Base-by-base conservation (phyloP, 805 yeast species). In the Vanderwaltozyma verrucispora region DNA sequence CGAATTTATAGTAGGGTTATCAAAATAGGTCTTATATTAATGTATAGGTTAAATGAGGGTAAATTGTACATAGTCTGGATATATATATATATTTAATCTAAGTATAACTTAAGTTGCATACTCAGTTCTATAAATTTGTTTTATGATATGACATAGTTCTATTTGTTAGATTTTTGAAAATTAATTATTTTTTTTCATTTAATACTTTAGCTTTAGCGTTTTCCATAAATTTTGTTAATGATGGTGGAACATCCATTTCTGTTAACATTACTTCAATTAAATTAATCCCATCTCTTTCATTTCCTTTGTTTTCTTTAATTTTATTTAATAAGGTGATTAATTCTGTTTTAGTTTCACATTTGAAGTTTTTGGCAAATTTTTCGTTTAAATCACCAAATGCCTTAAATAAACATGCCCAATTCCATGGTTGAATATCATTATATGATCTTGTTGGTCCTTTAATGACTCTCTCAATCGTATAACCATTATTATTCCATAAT, bases 401-500 rank as follows among this genome's bases (percentile, higher is more conserved):
- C 39, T 72, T 67, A 45, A 83, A 71, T 26, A 84, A 62, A 40
- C 74, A 62, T 2, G 79, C 69, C 94, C 94, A 87, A 44, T 80
- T 68, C 95, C 96, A 88, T 41, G 68, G 59, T 54, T 79, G 74
- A 42, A 88, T 79, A 50, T 87, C 95, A 57, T 88, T 88, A 59
- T 87, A 88, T 1, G 71, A 60, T 54, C 84, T 74, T 19, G 71
- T 63, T 23, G 85, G 80, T 4, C 96, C 96, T 53, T 77, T 73
- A 48, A 88, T 83, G 18, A 79, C 74, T 55, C 96, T 74, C 64
- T 88, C 96, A 35, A 88, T 86, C 0, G 95, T 80, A 63, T 88
- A 88, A 1, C 96, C 96, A 40, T 72, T 71, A 60, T 88, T 88
- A 62, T 88, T 88, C 61, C 86, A 64, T 36, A 88, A 60, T 48